Conservation (phyloP, 2,329 filamentous ascomycete genomes). For the Fusarium acutatum region DNA sequence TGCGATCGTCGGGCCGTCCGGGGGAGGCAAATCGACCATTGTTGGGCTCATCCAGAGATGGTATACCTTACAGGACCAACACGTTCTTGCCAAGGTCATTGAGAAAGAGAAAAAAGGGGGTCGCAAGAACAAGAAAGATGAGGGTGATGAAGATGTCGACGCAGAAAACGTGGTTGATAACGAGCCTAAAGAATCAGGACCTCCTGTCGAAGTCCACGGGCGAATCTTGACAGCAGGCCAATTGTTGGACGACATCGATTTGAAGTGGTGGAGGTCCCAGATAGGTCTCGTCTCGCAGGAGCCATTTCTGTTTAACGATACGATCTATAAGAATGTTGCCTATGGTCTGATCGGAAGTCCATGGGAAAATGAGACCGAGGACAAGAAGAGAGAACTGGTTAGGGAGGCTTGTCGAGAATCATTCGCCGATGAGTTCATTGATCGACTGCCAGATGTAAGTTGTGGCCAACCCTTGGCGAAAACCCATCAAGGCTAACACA, state of each 20-base stretch:
- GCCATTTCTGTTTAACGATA: constrained; percentile 73
- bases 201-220: constrained; percentile 55
- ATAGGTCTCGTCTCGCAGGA: constrained; percentile 76
- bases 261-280: constrained; percentile 70
- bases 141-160: constrained; percentile 42
- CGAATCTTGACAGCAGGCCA: constrained; percentile 62
- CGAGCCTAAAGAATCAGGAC: constrained; percentile 50
- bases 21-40: constrained; percentile 78
- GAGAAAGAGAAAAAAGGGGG: constrained; percentile 57
- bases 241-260: constrained; percentile 64
- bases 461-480: background rate
- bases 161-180: constrained; percentile 42
- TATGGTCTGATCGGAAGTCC: constrained; percentile 64
- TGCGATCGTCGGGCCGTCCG: constrained; percentile 77
- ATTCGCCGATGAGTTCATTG: constrained; percentile 75
- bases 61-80: constrained; percentile 69
- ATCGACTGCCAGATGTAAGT: constrained; percentile 64
- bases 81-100: constrained; percentile 59
- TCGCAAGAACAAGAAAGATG: constrained; percentile 51
- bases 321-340: constrained; percentile 69
- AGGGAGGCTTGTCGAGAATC: constrained; percentile 71
- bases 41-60: constrained; percentile 76
- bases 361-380: constrained; percentile 62
- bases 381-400: constrained; percentile 67
- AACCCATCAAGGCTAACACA: constrained; percentile 12